A percentile compares a stretch with the other conserved stretches of the same genome.
These are phyloP conservation scores for Phellinidium pouzarii DNA, from an alignment of 1,284 basidiomycete species.

Conservation along the genomic window DNA sequence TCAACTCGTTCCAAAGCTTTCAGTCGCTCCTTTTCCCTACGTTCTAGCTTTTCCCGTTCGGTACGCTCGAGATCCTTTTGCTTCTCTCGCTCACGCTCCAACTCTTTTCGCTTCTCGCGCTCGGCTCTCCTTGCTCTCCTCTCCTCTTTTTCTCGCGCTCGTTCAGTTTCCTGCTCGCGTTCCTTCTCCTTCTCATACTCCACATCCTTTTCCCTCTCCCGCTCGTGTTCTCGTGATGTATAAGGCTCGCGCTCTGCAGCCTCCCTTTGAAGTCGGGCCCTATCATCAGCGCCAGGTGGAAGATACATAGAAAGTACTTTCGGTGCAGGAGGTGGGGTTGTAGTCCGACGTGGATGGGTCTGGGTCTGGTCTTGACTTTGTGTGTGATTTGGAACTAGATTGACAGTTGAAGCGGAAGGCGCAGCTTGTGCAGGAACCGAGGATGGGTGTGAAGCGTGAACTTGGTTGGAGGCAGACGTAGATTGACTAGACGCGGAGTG, in stretches of 20 bases:
- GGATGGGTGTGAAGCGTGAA: background rate
- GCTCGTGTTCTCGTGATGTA: conserved; percentile 3
- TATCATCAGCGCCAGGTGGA: background rate
- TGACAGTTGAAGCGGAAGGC: background rate
- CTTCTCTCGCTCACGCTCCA: background rate
- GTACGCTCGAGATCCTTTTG: conserved; percentile 4
- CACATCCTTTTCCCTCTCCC: background rate
- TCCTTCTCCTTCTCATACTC: background rate
- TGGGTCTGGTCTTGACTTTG: background rate
- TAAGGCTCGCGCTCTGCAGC: background rate
- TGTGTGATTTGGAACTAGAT: background rate
- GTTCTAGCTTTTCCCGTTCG: background rate
- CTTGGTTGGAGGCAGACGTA: conserved; percentile 9
- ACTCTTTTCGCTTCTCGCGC: background rate
- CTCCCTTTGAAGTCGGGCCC: background rate
- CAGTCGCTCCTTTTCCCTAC: background rate
- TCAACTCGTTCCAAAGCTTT: background rate
- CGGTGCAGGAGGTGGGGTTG: background rate
- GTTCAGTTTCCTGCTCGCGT: background rate
- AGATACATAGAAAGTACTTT: conserved; percentile 10
- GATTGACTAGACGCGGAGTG: conserved; percentile 17
- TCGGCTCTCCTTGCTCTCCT: background rate
- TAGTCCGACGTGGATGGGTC: background rate
- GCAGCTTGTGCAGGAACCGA: background rate
- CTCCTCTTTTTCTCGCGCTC: background rate